Evolutionary conservation across 1,139 yeast genomes (phyloP), one percentile per base, ranked within the genome.

Genomic region (Debaryomyces subglobosus): DNA sequence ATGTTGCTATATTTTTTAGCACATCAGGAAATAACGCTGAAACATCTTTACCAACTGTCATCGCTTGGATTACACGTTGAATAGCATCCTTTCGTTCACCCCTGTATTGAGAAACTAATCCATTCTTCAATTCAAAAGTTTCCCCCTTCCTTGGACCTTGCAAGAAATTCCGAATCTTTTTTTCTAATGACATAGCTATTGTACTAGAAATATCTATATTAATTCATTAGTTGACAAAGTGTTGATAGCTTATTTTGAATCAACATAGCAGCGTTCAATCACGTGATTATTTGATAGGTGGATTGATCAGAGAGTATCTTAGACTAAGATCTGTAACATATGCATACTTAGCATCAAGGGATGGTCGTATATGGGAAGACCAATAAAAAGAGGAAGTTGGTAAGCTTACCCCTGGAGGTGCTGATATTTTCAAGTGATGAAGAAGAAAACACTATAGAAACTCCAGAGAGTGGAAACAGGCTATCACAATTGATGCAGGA

Each of bases 11-110:
- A 68, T 95, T 95, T 72, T 95, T 95, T 67, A 95, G 74, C 30
- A 95, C 96, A 65, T 95, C 98, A 1, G 99, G 99, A 59, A 95
- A 95, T 52, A 95, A 77, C 1, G 96, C 84, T 10, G 96, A 89
- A 25, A 95, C 98, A 68, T 95, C 99, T 65, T 95, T 95, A n/a
- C 99, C 99, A 29, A 92, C 82, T 0, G 99, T 95, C 99, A 95
- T 95, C 52, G 97, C 98, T 50, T 95, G 96, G 62, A 95, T 95
- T 21, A 96, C 96, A 50, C 97, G 78, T 69, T 92, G 96, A 57
- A 95, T 95, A 24, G 99, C 96, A 67, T 95, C 99, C 66, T 94
- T 95, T 52, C 97, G 77, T 58, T 95, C 97, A 58, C 83, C 86
- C 38, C 97, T 96, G 68, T 90, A 95, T 68, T 90, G 98, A 12